A percentile compares a stretch with the other conserved stretches of the same genome.
Evolutionary conservation across 768 basidiomycete genomes (phyloP).

Genomic region (Mycena pura): DNA sequence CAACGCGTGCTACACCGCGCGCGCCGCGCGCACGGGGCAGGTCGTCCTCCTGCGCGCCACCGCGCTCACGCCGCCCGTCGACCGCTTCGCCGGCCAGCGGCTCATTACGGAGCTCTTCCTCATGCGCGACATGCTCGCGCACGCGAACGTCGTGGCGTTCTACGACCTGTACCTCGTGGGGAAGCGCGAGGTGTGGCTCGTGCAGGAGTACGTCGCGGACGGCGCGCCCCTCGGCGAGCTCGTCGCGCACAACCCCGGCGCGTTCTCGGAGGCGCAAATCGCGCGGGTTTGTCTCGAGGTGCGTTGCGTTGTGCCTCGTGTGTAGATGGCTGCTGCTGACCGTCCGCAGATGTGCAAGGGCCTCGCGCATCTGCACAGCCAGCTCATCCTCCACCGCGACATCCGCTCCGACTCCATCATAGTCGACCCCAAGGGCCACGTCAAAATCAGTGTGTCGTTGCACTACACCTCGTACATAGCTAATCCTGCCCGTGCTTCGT

Average conservation of each 20-base stretch:
- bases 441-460: conserved; percentile 74
- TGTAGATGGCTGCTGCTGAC: neutral
- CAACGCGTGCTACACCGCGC: conserved; percentile 36
- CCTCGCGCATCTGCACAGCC: conserved; percentile 71
- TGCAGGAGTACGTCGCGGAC: conserved; percentile 82
- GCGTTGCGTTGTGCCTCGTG: conserved; percentile 25
- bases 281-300: conserved; percentile 73
- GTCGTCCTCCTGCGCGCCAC: conserved; percentile 34
- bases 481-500: neutral
- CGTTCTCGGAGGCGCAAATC: conserved; percentile 72
- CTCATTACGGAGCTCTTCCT: conserved; percentile 80
- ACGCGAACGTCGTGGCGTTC: conserved; percentile 78
- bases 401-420: conserved; percentile 81
- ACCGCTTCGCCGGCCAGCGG: conserved; percentile 76
- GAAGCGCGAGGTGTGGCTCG: conserved; percentile 73
- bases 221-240: conserved; percentile 74
- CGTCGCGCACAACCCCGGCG: conserved; percentile 69
- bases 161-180: conserved; percentile 71
- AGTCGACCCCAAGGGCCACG: conserved; percentile 69
- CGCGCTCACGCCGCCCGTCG: conserved; percentile 55
- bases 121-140: conserved; percentile 80
- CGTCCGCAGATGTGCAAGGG: conserved; percentile 71
- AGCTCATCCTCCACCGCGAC: conserved; percentile 77
- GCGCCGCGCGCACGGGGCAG: conserved; percentile 28
- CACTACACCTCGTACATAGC: neutral